Evolutionary conservation across 2,329 filamentous ascomycete genomes (phyloP), one percentile per base, ranked within the genome.

Genomic region (Epichloe scottii): DNA sequence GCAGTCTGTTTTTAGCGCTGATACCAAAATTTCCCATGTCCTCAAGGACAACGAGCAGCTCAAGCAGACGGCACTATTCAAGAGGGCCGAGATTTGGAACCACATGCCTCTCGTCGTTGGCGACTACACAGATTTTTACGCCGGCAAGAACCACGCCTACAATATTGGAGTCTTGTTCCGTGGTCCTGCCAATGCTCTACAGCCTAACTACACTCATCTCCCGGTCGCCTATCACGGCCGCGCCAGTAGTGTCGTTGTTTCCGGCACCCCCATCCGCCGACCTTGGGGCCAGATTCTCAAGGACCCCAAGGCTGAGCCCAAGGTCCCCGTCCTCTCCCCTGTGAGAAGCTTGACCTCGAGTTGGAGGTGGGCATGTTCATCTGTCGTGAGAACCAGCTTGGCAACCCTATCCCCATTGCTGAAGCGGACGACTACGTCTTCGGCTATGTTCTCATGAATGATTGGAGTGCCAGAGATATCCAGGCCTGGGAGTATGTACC

Each of bases 81-180:
- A 59, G 6, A 51, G 60, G 1, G 45, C 63, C 33, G 74, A 77
- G 4, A 77, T 83, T n/a, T 76, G 71, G 54, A 84, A 77, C 59
- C 86, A 90, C 56, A 59, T 91, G 1, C 87, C 87, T 1, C 79
- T 93, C 72, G 71, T 77, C 38, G 87, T 91, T 59, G 85, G 86
- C 34, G 87, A 91, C 62, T 91, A 91, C 63, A 88, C 87, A 2
- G 87, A 93, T 63, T 93, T 91, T 69, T 93, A 87, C 62, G 87
- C 84, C 14, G 86, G 87, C 46, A 70, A 84, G 59, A 84, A 90
- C 61, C 87, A 93, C 66, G 87, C 87, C 5, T 85, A 81, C 70
- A 69, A 68, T 57, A 73, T 86, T 8, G 86, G 85, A 4, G 76
- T 79, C 1, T 74, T 90, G 21, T 89, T 91, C 68, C 79, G 87